Evolutionary conservation across 345 rosid genomes (phyloP), one percentile per base, ranked within the genome.

Genomic region (Pistacia vera): DNA sequence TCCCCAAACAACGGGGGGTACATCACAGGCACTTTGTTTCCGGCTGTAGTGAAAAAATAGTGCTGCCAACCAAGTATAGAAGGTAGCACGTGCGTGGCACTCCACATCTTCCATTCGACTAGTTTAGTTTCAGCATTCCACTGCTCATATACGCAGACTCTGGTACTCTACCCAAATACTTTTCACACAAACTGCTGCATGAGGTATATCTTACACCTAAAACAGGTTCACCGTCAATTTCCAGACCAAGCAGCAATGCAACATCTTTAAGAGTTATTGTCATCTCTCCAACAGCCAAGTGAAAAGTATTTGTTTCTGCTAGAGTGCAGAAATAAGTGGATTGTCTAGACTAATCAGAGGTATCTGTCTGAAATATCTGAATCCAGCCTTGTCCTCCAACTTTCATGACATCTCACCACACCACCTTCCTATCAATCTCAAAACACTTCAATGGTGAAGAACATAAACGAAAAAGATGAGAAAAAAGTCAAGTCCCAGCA

Each of bases 11-110:
- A 78, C 65, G 94, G 93, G 60, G 89, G 84, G 76, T 90, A 92
- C 90, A 90, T 92, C 2, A 92, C 94, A 11, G 97, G 93, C 44
- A 92, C 97, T 80, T 92, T 92, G 75, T 92, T 92, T 77, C 93
- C 94, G 25, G 91, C 90, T 59, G 94, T 90, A 0, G 97, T 92
- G 38, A 93, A 91, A 64, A 92, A 92, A 92, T 86, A 3, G 97
- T 92, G 61, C 94, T 92, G 18, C 94, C 97, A 0, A 90, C 81
- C 73, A 92, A 90, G 78, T 89, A 92, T 70, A 90, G 82, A 63
- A 92, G 82, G 85, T 89, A 89, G 97, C 97, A 59, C 97, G 86
- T 18, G 94, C 88, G 64, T 87, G 82, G 56, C 70, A 25, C 76
- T 86, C 83, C n/a, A 85, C 72, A 68, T 83, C 87, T 52, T 85